phyloP scores from a whole-genome alignment of 371 early-diverging fungal genomes.

The Mucor racemosus region DNA sequence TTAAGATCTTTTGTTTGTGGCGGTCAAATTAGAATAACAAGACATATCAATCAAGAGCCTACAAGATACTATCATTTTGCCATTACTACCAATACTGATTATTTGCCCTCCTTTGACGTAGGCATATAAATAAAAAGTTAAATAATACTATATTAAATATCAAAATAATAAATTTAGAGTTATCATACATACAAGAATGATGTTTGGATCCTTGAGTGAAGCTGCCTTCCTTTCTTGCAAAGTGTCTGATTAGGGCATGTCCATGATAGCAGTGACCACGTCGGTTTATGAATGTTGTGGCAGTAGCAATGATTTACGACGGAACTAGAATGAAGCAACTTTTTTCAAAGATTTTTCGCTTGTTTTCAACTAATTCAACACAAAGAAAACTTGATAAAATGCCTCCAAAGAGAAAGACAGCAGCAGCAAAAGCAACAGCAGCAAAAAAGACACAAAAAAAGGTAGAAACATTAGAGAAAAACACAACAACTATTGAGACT shows the following conservation, averaged over 20 bases:
- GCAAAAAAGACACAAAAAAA: not conserved
- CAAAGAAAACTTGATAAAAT: not conserved
- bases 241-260: too few relatives aligned
- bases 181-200: too few relatives aligned
- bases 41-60: not conserved
- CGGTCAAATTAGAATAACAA: conserved; percentile 19
- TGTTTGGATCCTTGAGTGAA: too few relatives aligned
- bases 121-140: not conserved
- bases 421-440: not conserved
- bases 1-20: conserved; percentile 10
- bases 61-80: not conserved
- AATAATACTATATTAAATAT: not conserved
- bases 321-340: not conserved
- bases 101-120: not conserved
- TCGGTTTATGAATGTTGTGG: not conserved
- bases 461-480: not conserved
- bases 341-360: not conserved
- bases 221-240: too few relatives aligned
- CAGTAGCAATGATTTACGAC: too few relatives aligned
- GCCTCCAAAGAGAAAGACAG: conserved; percentile 14
- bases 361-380: not conserved
- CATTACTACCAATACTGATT: not conserved
- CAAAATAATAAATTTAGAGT: not conserved
- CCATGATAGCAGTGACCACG: not conserved
- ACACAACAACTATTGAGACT: not conserved